Evolutionary conservation across 306 rosid species (phyloP), one percentile per base, ranked within the genome.

Genomic region (Echinosophora koreensis): DNA sequence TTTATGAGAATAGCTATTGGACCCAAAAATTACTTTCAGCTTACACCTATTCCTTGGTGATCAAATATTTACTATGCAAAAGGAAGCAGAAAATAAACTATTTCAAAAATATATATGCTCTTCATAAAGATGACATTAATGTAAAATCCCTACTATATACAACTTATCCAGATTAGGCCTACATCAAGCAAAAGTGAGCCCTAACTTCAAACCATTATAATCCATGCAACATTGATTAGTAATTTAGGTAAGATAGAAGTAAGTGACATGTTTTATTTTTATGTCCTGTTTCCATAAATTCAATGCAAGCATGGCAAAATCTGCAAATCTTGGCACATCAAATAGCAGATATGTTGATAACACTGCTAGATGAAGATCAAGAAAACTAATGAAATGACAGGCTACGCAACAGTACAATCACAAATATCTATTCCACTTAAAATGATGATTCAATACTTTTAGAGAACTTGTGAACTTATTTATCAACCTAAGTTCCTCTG

Each of bases 11-110:
- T 5, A 32, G 35, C 28, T 12, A 42, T 8, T 69, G 59, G 44
- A 28, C 27, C 39, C 30, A 77, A 15, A 66, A 32, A 14, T 35
- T 10, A 63, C 42, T 35, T 66, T 38, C 34, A 51, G 41, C 55
- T 75, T 51, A 50, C 13, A 11, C 35, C 46, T 50, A 18, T 14
- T 14, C n/a, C 74, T 66, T 41, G 5, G 4, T n/a, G n/a, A n/a
- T n/a, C n/a, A n/a, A n/a, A 37, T 35, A 14, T 38, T 52, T 5
- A 55, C 60, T 67, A 67, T 4, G 6, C 15, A 10, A 66, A 35
- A 63, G 71, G 14, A 76, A 35, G 75, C 42, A 32, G 41, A 30
- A 66, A 32, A 42, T 12, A 27, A 77, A 18, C 63, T 47, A 59
- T 38, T 32, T 17, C 52, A 66, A 10, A 4, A 51, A 37, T 52